A percentile compares a stretch with the other conserved stretches of the same genome.
These are phyloP conservation scores for Neocucurbitaria cava DNA, from an alignment of 2,329 filamentous ascomycete genomes.

Conservation along the genomic window DNA sequence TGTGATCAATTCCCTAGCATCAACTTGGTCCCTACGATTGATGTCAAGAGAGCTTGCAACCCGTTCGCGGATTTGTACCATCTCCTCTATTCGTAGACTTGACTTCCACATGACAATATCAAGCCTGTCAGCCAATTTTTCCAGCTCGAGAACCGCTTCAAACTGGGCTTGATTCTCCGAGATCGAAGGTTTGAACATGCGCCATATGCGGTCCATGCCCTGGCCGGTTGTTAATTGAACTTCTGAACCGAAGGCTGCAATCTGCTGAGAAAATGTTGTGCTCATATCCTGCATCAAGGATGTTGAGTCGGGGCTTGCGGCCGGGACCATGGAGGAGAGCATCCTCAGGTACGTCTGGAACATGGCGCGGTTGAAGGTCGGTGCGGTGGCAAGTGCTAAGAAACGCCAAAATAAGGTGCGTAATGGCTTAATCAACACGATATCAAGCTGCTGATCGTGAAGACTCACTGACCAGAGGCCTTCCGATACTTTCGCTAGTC, in stretches of 20 bases:
- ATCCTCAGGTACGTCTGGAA: slow-evolving; percentile 62
- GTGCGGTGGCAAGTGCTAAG: slow-evolving; percentile 50
- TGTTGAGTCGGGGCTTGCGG: slow-evolving; percentile 3
- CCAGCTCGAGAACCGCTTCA: slow-evolving; percentile 50
- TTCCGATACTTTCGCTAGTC: slow-evolving; percentile 24
- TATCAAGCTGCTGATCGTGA: slow-evolving; percentile 14
- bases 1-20: slow-evolving; percentile 37
- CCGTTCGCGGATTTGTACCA: slow-evolving; percentile 45
- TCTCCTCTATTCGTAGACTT: slow-evolving; percentile 38
- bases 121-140: slow-evolving; percentile 55
- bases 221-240: slow-evolving; percentile 78
- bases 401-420: slow-evolving; percentile 58
- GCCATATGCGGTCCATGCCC: slow-evolving; percentile 83
- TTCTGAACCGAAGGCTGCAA: slow-evolving; percentile 65
- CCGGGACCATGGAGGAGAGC: slow-evolving; percentile 24
- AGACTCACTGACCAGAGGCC: slow-evolving; percentile 16
- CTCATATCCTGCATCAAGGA: slow-evolving; percentile 35
- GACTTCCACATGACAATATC: slow-evolving; percentile 51
- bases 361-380: slow-evolving; percentile 58
- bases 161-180: slow-evolving; percentile 51
- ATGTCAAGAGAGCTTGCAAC: slow-evolving; percentile 43
- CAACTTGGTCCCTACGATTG: slow-evolving; percentile 36
- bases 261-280: slow-evolving; percentile 31
- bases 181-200: slow-evolving; percentile 68
- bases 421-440: slow-evolving; percentile 33